Conservation (phyloP, 352 stramenopile species). For the Thraustotheca clavata region DNA sequence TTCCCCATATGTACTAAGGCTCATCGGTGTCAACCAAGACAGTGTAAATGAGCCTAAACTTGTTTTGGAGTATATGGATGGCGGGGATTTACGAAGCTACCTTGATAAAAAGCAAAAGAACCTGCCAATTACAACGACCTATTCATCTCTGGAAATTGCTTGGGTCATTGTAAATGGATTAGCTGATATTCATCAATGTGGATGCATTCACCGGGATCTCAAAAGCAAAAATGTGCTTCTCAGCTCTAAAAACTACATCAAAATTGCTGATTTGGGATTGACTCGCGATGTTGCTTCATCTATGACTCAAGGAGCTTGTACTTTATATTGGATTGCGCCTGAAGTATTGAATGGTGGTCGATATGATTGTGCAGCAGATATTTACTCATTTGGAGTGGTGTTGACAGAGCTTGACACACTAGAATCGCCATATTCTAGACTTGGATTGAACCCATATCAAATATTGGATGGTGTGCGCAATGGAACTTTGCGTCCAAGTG, state of each 20-base stretch:
- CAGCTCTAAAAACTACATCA: background rate
- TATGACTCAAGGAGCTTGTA: background rate
- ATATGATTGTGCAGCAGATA: background rate
- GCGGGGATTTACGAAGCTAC: background rate
- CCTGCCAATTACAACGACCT: background rate
- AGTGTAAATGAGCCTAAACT: too few species aligned
- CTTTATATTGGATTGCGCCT: background rate
- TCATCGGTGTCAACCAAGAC: too few species aligned
- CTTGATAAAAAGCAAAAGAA: background rate
- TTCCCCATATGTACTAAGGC: too few species aligned
- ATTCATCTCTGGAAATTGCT: background rate
- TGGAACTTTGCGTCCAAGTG: background rate
- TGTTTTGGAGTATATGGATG: background rate
- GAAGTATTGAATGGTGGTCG: background rate
- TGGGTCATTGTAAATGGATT: background rate
- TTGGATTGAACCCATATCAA: background rate
- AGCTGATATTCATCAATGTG: background rate
- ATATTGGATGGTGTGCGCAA: background rate
- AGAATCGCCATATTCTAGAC: background rate
- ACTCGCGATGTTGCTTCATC: background rate
- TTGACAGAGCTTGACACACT: background rate
- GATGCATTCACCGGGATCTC: background rate
- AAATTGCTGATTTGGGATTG: background rate
- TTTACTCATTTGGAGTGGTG: background rate
- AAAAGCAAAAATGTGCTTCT: background rate